Conservation (phyloP, 1,284 basidiomycete genomes). For the Austroboletus olivaceoglutinosus region DNA sequence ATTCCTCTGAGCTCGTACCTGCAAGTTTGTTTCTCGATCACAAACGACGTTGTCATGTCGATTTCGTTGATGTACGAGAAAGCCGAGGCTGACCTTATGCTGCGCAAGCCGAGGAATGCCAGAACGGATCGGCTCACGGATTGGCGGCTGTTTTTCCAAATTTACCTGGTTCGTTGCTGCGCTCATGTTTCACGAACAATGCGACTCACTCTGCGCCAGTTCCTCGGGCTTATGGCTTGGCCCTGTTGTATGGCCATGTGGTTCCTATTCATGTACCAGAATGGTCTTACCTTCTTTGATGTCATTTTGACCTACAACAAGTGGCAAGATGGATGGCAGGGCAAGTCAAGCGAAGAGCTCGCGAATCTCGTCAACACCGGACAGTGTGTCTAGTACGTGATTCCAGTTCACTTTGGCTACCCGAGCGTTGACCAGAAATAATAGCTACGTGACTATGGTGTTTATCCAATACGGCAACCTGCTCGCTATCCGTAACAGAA, state of each 20-base stretch:
- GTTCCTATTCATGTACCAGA: conserved; percentile 38
- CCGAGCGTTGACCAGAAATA: not conserved
- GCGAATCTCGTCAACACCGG: conserved; percentile 33
- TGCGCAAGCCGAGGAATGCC: conserved; percentile 62
- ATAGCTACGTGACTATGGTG: conserved; percentile 43
- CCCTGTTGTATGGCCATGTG: conserved; percentile 43
- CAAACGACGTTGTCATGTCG: conserved; percentile 38
- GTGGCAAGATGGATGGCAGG: conserved; percentile 37
- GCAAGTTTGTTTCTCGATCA: conserved; percentile 41
- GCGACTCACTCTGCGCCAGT: conserved; percentile 25
- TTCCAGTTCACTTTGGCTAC: conserved; percentile 16
- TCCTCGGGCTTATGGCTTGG: conserved; percentile 47
- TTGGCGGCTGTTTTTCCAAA: conserved; percentile 35
- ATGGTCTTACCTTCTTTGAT: conserved; percentile 36
- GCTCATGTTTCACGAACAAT: not conserved
- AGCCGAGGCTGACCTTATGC: conserved; percentile 44
- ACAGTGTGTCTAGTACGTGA: conserved; percentile 41
- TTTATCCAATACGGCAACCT: conserved; percentile 35
- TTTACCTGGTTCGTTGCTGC: conserved; percentile 21
- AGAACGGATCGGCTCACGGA: conserved; percentile 51
- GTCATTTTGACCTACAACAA: conserved; percentile 42
- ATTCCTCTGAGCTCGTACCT: conserved; percentile 41
- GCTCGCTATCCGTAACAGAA: conserved; percentile 33
- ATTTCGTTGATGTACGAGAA: conserved; percentile 40
- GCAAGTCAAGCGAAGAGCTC: conserved; percentile 28